Evolutionary conservation across 495 filamentous ascomycete species (phyloP), one percentile per base, ranked within the genome.

Genomic region (Penicillium waksmanii): DNA sequence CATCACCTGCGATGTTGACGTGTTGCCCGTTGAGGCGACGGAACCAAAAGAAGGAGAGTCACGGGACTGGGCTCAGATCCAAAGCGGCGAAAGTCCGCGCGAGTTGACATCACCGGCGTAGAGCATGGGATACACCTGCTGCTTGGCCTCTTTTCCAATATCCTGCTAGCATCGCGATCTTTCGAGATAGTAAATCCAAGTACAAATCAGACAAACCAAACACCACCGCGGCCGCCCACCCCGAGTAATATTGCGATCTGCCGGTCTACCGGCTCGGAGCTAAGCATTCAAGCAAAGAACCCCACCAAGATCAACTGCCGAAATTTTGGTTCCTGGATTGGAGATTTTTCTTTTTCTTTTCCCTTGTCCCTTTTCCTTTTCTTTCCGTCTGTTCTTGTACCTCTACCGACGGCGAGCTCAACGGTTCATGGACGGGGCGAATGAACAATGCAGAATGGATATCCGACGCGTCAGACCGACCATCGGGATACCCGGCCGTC

Each of bases 401-500:
- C 6, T 25, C 21, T 48, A 5, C 21, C 6, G 19, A n/a, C 12
- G 11, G 15, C 36, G 48, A 42, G 25, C 8, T 12, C 23, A 40
- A 48, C 15, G 54, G 53, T 48, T n/a, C 25, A 51, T 52, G 47
- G 53, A 27, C 23, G 31, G 38, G 53, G 57, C 36, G 40, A 38
- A 27, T 47, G 42, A 66, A 56, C 40, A 1, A 68, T 70, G 67
- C 57, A 60, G 53, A 59, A 68, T 66, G 67, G 60, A 52, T 58
- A 51, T 51, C 34, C 57, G 17, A 48, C 38, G 19, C 43, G 19
- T 13, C 44, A 51, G 49, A 59, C 35, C 38, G 55, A 51, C n/a
- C 51, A 58, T 19, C 33, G 40, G 31, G 33, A 51, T 31, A 42
- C 40, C 9, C 1, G 31, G 19, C 44, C 46, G 42, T 62, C 65